Conservation (phyloP, 768 basidiomycete species). For the Lactarius deliciosus region DNA sequence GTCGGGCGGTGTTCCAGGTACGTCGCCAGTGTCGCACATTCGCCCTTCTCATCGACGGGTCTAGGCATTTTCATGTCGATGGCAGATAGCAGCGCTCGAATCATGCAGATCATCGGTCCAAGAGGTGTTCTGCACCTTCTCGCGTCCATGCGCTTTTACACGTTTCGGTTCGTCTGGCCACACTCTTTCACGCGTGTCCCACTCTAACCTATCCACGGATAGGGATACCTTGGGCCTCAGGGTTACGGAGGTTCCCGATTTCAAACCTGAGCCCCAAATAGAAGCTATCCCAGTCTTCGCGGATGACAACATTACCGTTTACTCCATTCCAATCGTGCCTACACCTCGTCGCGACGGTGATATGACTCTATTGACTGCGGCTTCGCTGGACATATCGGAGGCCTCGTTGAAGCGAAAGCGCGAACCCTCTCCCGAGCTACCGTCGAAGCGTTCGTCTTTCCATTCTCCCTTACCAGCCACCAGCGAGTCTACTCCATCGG, state of each 20-base stretch:
- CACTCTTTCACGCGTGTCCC: neutral
- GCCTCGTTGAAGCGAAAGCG: constrained; percentile 36
- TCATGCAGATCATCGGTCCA: constrained; percentile 69
- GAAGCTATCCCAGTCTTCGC: constrained; percentile 49
- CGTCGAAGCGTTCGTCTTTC: constrained; percentile 31
- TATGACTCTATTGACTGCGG: neutral
- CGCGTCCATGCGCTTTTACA: constrained; percentile 67
- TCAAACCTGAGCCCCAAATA: constrained; percentile 30
- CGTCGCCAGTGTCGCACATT: constrained; percentile 24
- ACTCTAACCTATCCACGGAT: neutral
- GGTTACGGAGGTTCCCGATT: constrained; percentile 44
- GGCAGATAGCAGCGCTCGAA: constrained; percentile 64
- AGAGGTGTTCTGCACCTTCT: constrained; percentile 67
- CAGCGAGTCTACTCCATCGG: neutral
- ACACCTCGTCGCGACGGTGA: neutral
- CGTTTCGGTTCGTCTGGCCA: constrained; percentile 53
- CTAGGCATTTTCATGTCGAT: constrained; percentile 76
- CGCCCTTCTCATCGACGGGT: neutral
- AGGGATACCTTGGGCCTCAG: constrained; percentile 55
- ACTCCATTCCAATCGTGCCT: constrained; percentile 51
- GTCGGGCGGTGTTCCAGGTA: constrained; percentile 73
- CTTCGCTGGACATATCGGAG: constrained; percentile 11
- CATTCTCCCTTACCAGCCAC: neutral
- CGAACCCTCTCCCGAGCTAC: constrained; percentile 28
- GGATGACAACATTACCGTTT: constrained; percentile 65